A percentile compares a stretch with the other conserved stretches of the same genome.
Conservation (phyloP, 768 basidiomycete genomes). For the Trametopsis cervina region DNA sequence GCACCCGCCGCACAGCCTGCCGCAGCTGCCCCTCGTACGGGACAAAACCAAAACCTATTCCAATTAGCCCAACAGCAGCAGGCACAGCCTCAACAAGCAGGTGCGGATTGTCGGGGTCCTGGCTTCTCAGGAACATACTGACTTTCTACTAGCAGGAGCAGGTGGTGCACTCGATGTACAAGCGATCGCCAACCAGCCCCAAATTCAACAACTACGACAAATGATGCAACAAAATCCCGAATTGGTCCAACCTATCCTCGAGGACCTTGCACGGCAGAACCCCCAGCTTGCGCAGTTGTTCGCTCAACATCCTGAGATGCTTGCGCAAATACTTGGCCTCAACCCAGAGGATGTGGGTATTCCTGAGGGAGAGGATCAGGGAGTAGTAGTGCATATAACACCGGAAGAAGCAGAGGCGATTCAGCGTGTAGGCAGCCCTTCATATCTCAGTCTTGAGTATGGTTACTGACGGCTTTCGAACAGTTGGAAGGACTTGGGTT, state of each 20-base stretch:
- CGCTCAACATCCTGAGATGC: slow-evolving; percentile 49
- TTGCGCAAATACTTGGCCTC: slow-evolving; percentile 30
- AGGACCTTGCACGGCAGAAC: slow-evolving; percentile 71
- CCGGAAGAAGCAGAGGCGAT: slow-evolving; percentile 87
- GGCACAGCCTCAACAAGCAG: slow-evolving; percentile 23
- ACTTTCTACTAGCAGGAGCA: slow-evolving; percentile 22
- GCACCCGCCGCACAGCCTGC: slow-evolving; percentile 21
- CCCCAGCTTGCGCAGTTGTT: slow-evolving; percentile 68
- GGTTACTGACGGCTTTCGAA: background rate
- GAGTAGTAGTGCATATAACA: slow-evolving; percentile 66
- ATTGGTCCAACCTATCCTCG: slow-evolving; percentile 70
- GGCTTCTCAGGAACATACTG: too few relatives aligned
- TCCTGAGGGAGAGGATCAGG: slow-evolving; percentile 42
- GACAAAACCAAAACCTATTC: slow-evolving; percentile 15
- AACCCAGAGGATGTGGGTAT: slow-evolving; percentile 34
- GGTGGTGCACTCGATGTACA: slow-evolving; percentile 36
- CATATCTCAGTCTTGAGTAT: slow-evolving; percentile 2
- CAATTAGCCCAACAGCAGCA: slow-evolving; percentile 68
- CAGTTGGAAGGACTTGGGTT: slow-evolving; percentile 89
- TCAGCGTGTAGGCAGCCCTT: slow-evolving; percentile 69
- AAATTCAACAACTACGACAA: slow-evolving; percentile 67
- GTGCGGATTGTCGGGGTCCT: slow-evolving; percentile 25
- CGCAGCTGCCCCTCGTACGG: slow-evolving; percentile 5
- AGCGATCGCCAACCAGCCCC: slow-evolving; percentile 53
- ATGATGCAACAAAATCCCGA: slow-evolving; percentile 73